Conservation (phyloP, 768 basidiomycete genomes). For the Boletus coccyginus region DNA sequence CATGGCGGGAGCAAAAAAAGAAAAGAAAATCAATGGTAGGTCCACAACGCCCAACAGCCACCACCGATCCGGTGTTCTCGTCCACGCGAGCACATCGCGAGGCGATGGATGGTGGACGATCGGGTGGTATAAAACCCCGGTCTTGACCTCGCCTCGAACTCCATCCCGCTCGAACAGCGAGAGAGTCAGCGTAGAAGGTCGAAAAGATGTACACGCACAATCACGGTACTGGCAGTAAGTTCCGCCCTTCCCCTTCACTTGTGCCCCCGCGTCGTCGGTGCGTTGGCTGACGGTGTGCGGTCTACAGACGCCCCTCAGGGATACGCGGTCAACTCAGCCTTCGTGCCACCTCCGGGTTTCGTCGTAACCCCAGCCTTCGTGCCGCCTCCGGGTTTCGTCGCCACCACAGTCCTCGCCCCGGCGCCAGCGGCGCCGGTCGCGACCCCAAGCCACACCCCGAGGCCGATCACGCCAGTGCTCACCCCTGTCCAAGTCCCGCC, state of each 20-base stretch:
- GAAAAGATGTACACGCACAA: constrained; percentile 6
- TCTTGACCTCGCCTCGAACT: neutral
- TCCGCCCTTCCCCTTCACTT: accelerated
- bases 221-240: constrained; percentile 3
- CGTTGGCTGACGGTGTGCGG: neutral
- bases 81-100: constrained; percentile 5
- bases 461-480: constrained; percentile 4
- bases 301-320: neutral
- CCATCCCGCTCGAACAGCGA: neutral
- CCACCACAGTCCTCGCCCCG: neutral
- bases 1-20: constrained; percentile 4
- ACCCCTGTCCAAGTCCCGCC: constrained; percentile 15
- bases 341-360: neutral
- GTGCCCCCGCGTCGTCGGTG: neutral
- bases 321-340: neutral
- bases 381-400: neutral
- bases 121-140: constrained; percentile 8
- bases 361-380: too few species aligned
- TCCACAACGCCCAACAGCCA: constrained; percentile 1
- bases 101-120: neutral
- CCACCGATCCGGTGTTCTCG: neutral
- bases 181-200: too few species aligned
- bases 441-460: neutral
- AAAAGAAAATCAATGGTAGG: neutral
- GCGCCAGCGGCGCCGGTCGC: neutral